These are phyloP conservation scores for Microcyclosporella mali DNA, from an alignment of 2,329 filamentous ascomycete genomes.

Conservation along the genomic window DNA sequence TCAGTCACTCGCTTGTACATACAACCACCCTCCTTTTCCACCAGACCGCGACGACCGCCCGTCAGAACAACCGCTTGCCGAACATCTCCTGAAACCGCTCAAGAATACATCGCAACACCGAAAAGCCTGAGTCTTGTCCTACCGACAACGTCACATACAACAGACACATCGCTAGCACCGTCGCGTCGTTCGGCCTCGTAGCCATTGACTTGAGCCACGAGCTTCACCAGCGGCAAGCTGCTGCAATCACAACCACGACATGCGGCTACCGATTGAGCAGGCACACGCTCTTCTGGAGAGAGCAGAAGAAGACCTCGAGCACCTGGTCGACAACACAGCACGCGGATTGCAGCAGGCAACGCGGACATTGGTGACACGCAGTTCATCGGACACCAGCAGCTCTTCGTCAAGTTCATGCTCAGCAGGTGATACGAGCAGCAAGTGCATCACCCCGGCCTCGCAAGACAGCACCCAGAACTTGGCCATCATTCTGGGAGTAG, in stretches of 20 bases:
- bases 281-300: too few species aligned
- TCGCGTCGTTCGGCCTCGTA: not conserved
- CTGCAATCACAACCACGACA: constrained; percentile 1
- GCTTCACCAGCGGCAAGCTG: not conserved
- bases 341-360: constrained; percentile 18
- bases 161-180: too few species aligned
- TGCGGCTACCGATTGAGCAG: constrained; percentile 6
- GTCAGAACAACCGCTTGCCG: not conserved
- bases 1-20: not conserved
- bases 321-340: constrained; percentile 17
- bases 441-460: constrained; percentile 27
- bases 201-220: not conserved
- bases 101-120: constrained; percentile 4
- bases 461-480: constrained; percentile 24
- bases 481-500: constrained; percentile 31
- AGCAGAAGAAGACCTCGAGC: constrained; percentile 9
- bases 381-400: constrained; percentile 9
- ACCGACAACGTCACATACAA: too few species aligned
- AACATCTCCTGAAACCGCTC: constrained; percentile 9
- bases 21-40: constrained; percentile 22
- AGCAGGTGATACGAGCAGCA: constrained; percentile 18
- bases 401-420: constrained; percentile 21
- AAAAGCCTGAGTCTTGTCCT: not conserved
- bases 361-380: constrained; percentile 19
- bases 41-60: constrained; percentile 11